phyloP scores from a whole-genome alignment of 108 stramenopile species.

The Hondaea fermentalgiana region DNA sequence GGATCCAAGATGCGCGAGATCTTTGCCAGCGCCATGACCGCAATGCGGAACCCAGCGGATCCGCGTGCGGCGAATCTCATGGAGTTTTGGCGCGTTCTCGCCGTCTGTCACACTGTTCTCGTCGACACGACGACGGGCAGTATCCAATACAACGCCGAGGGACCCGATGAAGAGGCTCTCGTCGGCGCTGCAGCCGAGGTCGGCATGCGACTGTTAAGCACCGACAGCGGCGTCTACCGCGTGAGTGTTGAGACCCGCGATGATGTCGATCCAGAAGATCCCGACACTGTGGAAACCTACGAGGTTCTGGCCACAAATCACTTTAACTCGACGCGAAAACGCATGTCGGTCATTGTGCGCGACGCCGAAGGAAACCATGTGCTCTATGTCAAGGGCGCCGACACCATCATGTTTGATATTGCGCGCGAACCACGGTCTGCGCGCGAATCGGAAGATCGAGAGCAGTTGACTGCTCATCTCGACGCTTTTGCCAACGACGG shows the following conservation, averaged over 20 bases:
- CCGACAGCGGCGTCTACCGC: not conserved
- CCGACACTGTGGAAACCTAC: not conserved
- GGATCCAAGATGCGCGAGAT: not conserved
- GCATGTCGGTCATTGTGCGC: conserved; percentile 49
- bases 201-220: not conserved
- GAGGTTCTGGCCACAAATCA: not conserved
- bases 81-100: conserved; percentile 42
- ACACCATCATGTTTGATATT: conserved; percentile 38
- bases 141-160: conserved; percentile 42
- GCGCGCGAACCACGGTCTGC: conserved; percentile 15
- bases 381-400: conserved; percentile 49
- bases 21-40: not conserved
- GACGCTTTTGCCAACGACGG: conserved; percentile 42
- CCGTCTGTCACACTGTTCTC: conserved; percentile 56
- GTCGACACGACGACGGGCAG: not conserved
- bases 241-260: not conserved
- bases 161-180: conserved; percentile 55
- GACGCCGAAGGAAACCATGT: conserved; percentile 12
- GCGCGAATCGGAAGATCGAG: not conserved
- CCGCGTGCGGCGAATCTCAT: not conserved
- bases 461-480: conserved; percentile 26
- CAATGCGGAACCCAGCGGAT: not conserved
- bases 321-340: conserved; percentile 30
- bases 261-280: not conserved
- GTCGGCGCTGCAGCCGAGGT: conserved; percentile 37